Percentiles rank a stretch among this genome's conserved stretches.
Evolutionary conservation across 768 basidiomycete genomes (phyloP).

Genomic region (Kockovaella imperatae): DNA sequence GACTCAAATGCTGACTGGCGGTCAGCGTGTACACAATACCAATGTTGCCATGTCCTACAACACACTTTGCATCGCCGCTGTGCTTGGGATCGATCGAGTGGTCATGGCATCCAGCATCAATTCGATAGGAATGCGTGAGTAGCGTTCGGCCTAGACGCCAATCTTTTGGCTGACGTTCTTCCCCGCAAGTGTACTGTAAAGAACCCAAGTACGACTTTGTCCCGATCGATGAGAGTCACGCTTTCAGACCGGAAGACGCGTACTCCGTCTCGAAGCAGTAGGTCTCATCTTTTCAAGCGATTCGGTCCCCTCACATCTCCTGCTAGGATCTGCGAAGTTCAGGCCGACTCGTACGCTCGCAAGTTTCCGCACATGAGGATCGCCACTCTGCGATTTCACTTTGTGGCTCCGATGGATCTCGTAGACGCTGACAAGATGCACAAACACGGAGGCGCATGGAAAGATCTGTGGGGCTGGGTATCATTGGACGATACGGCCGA

Average conservation of each 20-base stretch:
- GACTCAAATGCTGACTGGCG: background rate
- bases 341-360: conserved; percentile 60
- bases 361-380: conserved; percentile 57
- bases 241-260: conserved; percentile 29
- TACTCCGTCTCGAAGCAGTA: conserved; percentile 31
- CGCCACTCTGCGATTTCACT: conserved; percentile 56
- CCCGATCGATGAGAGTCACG: conserved; percentile 35
- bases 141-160: background rate
- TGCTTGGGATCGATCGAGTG: conserved; percentile 29
- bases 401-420: conserved; percentile 7
- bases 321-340: conserved; percentile 55
- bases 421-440: conserved; percentile 46
- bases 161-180: background rate
- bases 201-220: conserved; percentile 31
- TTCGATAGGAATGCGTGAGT: conserved; percentile 31
- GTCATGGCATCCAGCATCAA: conserved; percentile 38
- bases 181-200: conserved; percentile 20
- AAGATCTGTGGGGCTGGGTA: conserved; percentile 61
- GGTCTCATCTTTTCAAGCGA: conserved; percentile 1
- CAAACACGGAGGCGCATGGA: conserved; percentile 12
- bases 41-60: conserved; percentile 36
- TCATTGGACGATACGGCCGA: conserved; percentile 59
- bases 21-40: conserved; percentile 25
- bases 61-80: conserved; percentile 27
- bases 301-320: background rate